Conservation (phyloP, 192 early-diverging fungal genomes). For the Coemansia reversa region DNA sequence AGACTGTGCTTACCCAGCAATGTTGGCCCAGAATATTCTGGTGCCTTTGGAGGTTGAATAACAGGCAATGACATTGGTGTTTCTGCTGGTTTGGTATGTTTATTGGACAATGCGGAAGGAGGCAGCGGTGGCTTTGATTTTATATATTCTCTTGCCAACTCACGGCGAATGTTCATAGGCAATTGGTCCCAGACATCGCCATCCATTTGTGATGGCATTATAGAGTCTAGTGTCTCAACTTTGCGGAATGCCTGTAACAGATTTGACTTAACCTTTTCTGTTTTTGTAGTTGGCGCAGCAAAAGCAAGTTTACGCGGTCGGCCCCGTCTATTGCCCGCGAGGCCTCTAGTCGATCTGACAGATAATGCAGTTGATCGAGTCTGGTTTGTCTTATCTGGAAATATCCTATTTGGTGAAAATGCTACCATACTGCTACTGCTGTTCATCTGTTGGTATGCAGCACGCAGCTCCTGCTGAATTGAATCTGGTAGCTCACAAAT, state of each 20-base stretch:
- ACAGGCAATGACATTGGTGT: not conserved
- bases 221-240: constrained; percentile 23
- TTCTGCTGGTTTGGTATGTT: not conserved
- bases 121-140: constrained; percentile 15
- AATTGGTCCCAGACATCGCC: constrained; percentile 29
- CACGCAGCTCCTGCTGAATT: constrained; percentile 34
- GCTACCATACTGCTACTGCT: not conserved
- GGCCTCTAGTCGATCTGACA: not conserved
- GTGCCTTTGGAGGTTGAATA: not conserved
- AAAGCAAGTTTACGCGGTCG: constrained; percentile 31
- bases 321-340: constrained; percentile 12
- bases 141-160: constrained; percentile 36
- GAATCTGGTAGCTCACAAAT: constrained; percentile 36
- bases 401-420: constrained; percentile 3
- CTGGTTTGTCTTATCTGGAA: not conserved
- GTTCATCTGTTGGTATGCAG: constrained; percentile 14
- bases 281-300: not conserved
- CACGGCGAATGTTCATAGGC: constrained; percentile 35
- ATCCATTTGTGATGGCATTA: constrained; percentile 52
- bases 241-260: constrained; percentile 38
- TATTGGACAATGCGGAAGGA: not conserved
- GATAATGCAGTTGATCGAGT: not conserved
- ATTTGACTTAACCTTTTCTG: constrained; percentile 11
- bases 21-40: constrained; percentile 12
- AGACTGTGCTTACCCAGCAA: constrained; percentile 22